Percentiles rank a stretch among this genome's conserved stretches.
Evolutionary conservation across 139 green algal genomes (phyloP).

Genomic region (Edaphochlamys debaryana): DNA sequence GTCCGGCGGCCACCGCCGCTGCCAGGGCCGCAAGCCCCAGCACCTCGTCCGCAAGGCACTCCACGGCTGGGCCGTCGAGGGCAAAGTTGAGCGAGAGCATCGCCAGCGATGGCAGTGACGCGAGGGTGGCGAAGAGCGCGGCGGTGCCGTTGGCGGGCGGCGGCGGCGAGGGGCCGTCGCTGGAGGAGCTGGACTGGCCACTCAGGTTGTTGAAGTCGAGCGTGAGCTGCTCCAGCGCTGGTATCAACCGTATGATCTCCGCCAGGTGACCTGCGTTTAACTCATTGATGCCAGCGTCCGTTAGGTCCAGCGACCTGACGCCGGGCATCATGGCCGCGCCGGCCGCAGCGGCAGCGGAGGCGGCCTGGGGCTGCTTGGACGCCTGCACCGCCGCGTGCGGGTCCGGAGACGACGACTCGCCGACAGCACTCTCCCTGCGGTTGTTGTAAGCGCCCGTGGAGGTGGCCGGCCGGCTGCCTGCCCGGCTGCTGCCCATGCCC

Average conservation of each 20-base stretch:
- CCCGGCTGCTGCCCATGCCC: too few species aligned
- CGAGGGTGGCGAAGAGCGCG: neutral
- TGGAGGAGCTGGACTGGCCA: neutral
- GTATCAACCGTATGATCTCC: neutral
- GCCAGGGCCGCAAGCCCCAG: neutral
- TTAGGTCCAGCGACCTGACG: conserved; percentile 32
- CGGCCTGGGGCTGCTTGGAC: neutral
- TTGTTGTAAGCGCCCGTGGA: neutral
- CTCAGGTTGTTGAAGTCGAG: conserved; percentile 32
- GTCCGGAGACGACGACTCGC: neutral
- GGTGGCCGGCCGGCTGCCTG: neutral
- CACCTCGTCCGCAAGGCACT: neutral
- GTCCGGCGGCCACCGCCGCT: neutral
- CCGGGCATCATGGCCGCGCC: neutral
- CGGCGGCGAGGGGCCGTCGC: neutral
- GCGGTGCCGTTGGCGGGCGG: neutral
- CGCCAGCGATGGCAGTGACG: conserved; percentile 18
- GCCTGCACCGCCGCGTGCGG: neutral
- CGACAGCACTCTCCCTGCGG: neutral
- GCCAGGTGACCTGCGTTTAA: neutral
- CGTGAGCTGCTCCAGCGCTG: neutral
- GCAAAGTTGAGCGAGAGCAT: conserved; percentile 30
- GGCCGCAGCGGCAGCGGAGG: neutral
- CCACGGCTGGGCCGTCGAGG: conserved; percentile 9
- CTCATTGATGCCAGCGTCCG: conserved; percentile 17